Conservation (phyloP, 192 early-diverging fungal genomes). For the Chytriomyces sp. region DNA sequence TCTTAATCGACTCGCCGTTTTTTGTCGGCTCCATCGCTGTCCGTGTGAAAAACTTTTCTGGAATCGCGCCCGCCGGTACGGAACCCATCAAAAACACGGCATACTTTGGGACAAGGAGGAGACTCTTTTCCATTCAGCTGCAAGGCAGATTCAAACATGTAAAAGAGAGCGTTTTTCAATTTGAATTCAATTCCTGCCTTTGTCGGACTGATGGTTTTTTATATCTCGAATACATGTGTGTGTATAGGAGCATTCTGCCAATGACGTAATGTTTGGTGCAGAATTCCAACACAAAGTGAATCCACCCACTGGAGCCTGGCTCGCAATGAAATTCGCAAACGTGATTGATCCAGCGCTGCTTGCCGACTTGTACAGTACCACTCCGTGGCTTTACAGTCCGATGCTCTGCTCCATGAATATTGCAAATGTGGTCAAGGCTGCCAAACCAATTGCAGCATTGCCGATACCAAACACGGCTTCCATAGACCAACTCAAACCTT, state of each 20-base stretch:
- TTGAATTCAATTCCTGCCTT: constrained; percentile 11
- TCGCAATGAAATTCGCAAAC: constrained; percentile 75
- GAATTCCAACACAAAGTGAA: constrained; percentile 73
- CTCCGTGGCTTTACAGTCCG: constrained; percentile 75
- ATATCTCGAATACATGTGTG: neutral
- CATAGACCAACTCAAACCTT: neutral
- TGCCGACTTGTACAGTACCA: constrained; percentile 69
- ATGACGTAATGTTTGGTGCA: constrained; percentile 78
- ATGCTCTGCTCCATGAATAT: constrained; percentile 77
- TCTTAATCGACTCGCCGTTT: constrained; percentile 64
- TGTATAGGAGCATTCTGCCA: constrained; percentile 55
- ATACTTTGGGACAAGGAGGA: constrained; percentile 66
- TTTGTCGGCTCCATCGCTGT: constrained; percentile 72
- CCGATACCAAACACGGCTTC: constrained; percentile 34
- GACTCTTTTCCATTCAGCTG: constrained; percentile 75
- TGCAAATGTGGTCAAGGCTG: constrained; percentile 57
- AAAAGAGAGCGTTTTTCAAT: neutral
- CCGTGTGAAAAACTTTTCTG: constrained; percentile 70
- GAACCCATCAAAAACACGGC: constrained; percentile 36
- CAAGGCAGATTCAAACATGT: constrained; percentile 74
- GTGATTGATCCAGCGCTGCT: constrained; percentile 78
- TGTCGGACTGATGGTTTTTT: too few relatives aligned
- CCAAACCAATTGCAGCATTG: neutral
- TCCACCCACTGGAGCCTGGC: constrained; percentile 69
- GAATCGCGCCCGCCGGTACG: constrained; percentile 50